Conservation (phyloP, 768 basidiomycete species). For the Hypsizygus marmoreus region DNA sequence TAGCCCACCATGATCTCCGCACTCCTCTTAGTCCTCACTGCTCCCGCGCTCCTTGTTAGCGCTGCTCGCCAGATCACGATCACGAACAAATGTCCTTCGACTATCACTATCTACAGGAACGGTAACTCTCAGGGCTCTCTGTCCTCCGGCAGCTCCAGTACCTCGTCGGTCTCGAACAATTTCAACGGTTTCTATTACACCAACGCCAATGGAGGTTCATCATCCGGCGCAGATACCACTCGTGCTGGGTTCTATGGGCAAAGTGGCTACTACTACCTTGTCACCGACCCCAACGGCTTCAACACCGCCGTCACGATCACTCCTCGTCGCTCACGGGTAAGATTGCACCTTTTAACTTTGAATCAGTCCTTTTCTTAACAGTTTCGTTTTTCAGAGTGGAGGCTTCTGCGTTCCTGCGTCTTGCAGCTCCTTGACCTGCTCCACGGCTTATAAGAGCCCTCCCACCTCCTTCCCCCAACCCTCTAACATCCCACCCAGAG, state of each 20-base stretch:
- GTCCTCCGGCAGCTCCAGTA: conserved; percentile 7
- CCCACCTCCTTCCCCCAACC: no score
- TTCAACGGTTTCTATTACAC: conserved; percentile 28
- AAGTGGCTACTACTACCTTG: conserved; percentile 31
- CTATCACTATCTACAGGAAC: conserved; percentile 23
- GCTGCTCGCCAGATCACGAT: conserved; percentile 20
- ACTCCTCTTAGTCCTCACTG: conserved; percentile 6
- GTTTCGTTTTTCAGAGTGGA: no score
- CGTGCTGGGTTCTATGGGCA: conserved; percentile 26
- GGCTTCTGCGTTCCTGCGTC: no score
- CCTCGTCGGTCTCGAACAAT: conserved; percentile 14
- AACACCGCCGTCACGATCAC: conserved; percentile 28
- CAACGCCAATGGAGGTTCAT: conserved; percentile 24
- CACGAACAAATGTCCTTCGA: conserved; percentile 24
- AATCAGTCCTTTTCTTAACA: no score
- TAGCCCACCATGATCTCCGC: conserved; percentile 1
- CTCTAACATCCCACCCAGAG: no score
- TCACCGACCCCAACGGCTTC: conserved; percentile 25
- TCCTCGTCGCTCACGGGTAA: conserved; percentile 20
- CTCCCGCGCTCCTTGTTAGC: conserved; percentile 1
- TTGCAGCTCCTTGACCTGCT: no score
- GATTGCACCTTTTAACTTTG: no score
- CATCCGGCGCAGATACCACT: conserved; percentile 21
- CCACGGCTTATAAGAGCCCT: no score
- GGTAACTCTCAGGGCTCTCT: conserved; percentile 21